Conservation (phyloP, 495 filamentous ascomycete species). For the Hypoxylon fuscum region DNA sequence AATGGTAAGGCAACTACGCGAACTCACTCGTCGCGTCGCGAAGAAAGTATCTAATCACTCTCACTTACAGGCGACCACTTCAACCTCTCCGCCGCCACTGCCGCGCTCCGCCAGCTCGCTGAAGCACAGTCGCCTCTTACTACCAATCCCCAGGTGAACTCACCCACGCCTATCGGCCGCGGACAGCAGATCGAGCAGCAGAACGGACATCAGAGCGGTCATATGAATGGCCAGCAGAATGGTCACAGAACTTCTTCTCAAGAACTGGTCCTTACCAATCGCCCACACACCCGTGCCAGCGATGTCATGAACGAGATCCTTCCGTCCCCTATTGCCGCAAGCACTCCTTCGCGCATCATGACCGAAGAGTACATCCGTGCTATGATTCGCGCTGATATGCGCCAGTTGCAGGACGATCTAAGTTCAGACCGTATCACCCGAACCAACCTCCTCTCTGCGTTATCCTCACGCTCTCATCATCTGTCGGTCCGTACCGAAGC, state of each 20-base stretch:
- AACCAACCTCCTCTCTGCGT: not conserved
- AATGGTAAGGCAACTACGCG: conserved; percentile 6
- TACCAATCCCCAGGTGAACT: no score
- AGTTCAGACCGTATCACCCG: not conserved
- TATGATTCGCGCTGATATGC: conserved; percentile 21
- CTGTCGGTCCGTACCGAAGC: conserved; percentile 11
- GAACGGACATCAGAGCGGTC: no score
- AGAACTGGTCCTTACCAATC: no score
- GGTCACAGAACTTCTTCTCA: no score
- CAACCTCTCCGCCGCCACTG: conserved; percentile 16
- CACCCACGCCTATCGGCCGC: no score
- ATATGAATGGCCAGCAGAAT: no score
- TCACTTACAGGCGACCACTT: not conserved
- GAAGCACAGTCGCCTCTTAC: no score
- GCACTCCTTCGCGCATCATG: conserved; percentile 14
- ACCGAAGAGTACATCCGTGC: conserved; percentile 15
- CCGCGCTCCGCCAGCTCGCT: conserved; percentile 8
- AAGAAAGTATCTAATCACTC: conserved; percentile 2
- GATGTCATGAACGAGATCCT: no score
- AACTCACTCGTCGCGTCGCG: not conserved
- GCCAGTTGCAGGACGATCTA: conserved; percentile 7
- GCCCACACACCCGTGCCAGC: no score
- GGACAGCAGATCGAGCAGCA: no score
- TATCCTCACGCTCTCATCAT: not conserved
- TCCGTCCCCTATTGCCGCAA: conserved; percentile 10